Conservation (phyloP, 306 rosid genomes). For the Pyrus communis region DNA sequence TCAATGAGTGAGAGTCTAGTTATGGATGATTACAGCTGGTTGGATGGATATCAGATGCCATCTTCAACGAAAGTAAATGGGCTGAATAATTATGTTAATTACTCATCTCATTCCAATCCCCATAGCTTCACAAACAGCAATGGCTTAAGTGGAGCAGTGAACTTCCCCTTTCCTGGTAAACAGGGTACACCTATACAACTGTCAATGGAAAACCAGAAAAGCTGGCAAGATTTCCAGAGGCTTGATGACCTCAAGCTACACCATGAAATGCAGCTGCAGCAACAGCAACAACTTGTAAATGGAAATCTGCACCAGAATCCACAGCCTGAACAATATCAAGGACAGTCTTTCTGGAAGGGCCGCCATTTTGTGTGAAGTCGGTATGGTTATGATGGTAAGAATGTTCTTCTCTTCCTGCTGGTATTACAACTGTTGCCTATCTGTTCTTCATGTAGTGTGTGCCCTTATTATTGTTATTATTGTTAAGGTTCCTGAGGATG, state of each 20-base stretch:
- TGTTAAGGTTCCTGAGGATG: conserved; percentile 53
- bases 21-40: conserved; percentile 92
- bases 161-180: conserved; percentile 86
- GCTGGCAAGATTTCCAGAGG: conserved; percentile 60
- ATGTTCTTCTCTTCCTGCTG: background rate
- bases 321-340: conserved; percentile 79
- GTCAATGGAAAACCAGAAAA: conserved; percentile 55
- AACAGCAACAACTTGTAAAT: conserved; percentile 45
- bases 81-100: conserved; percentile 29
- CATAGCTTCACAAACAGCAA: conserved; percentile 36
- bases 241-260: conserved; percentile 47
- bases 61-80: conserved; percentile 43
- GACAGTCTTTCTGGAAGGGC: conserved; percentile 79
- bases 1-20: conserved; percentile 44
- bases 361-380: conserved; percentile 79
- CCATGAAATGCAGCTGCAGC: conserved; percentile 65
- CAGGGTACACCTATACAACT: conserved; percentile 52
- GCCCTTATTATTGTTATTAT: conserved; percentile 15
- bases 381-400: conserved; percentile 58
- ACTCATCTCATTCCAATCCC: conserved; percentile 35
- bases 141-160: conserved; percentile 41
- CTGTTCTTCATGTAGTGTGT: background rate
- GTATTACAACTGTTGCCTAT: background rate
- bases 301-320: conserved; percentile 58
- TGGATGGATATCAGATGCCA: conserved; percentile 93